Conservation (phyloP, 805 yeast genomes). For the Sungouiozyma intestinalis region DNA sequence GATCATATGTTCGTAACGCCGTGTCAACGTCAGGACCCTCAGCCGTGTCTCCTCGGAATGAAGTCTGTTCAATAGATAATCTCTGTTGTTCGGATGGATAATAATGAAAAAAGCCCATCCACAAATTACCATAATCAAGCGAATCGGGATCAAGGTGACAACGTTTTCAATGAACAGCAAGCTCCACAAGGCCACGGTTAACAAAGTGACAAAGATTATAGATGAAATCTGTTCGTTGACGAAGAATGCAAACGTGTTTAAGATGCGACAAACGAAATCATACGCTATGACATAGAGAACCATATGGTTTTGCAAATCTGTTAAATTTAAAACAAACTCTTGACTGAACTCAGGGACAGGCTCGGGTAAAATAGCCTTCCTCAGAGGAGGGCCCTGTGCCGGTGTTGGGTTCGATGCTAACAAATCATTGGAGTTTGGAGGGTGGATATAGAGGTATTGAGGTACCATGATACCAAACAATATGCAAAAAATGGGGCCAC, state of each 20-base stretch:
- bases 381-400: conserved; percentile 42
- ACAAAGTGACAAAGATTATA: conserved; percentile 35
- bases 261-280: conserved; percentile 42
- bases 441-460: conserved; percentile 48
- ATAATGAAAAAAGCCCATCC: conserved; percentile 42
- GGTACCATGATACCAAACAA: conserved; percentile 55
- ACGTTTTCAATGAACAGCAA: conserved; percentile 23
- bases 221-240: conserved; percentile 51
- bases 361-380: conserved; percentile 42
- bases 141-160: conserved; percentile 27
- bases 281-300: conserved; percentile 48
- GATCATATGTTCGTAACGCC: conserved; percentile 37
- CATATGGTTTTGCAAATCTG: conserved; percentile 80
- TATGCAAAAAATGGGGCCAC: conserved; percentile 46
- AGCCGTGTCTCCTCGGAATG: conserved; percentile 60
- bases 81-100: conserved; percentile 48
- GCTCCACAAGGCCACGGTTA: conserved; percentile 27
- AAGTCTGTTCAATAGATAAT: conserved; percentile 34
- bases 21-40: conserved; percentile 37
- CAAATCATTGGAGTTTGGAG: conserved; percentile 40
- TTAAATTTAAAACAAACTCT: conserved; percentile 67
- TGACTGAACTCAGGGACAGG: conserved; percentile 72
- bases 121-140: conserved; percentile 26
- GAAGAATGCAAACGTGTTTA: conserved; percentile 52
- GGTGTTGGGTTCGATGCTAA: conserved; percentile 32